These are phyloP conservation scores for Capronia americana DNA, from an alignment of 2,329 filamentous ascomycete species.

Conservation along the genomic window DNA sequence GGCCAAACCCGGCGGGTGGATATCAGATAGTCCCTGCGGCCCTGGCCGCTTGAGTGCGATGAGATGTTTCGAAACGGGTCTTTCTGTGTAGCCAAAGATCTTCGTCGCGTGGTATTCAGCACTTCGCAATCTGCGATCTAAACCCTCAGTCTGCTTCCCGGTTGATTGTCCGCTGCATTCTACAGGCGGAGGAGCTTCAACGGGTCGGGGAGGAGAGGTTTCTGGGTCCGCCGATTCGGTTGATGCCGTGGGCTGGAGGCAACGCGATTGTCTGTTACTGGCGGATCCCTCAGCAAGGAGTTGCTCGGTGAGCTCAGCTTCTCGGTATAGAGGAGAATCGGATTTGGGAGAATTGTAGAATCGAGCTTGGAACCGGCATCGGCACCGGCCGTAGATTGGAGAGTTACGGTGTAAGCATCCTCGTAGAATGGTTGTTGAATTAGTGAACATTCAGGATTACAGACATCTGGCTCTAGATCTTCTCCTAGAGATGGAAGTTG, in stretches of 20 bases:
- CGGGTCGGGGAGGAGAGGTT: background rate
- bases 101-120: background rate
- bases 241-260: background rate
- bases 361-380: slow-evolving; percentile 4
- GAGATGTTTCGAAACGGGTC: background rate
- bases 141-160: background rate
- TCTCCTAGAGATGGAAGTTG: background rate
- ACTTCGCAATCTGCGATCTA: background rate
- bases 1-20: background rate
- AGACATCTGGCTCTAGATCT: slow-evolving; percentile 29
- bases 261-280: background rate
- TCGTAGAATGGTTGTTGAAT: slow-evolving; percentile 86
- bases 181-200: background rate
- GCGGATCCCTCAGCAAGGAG: background rate
- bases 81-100: background rate
- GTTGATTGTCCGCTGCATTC: background rate
- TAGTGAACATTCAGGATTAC: slow-evolving; percentile 36
- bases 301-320: background rate
- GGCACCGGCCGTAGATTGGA: slow-evolving; percentile 9
- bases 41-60: background rate
- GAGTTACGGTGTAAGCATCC: slow-evolving; percentile 75
- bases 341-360: background rate
- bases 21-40: background rate
- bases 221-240: background rate
- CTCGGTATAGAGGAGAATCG: background rate